Conservation (phyloP, 78 protist species). For the Dictyostelium purpureum region DNA sequence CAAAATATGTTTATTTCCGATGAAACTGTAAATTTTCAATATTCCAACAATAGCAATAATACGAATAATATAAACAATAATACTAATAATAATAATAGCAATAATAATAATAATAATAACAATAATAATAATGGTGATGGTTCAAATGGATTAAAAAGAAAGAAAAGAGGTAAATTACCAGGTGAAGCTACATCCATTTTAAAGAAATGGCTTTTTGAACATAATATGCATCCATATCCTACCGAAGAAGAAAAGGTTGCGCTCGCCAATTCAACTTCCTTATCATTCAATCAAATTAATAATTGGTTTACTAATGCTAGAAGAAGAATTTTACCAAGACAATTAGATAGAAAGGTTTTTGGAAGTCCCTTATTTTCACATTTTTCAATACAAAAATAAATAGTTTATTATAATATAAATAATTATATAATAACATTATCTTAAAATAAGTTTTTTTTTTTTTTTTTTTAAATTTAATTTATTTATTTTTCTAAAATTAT, state of each 20-base stretch:
- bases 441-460: too few relatives aligned
- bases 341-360: constrained; percentile 8
- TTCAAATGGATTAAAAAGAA: not conserved
- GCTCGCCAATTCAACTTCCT: constrained; percentile 61
- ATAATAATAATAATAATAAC: not conserved
- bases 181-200: constrained; percentile 68
- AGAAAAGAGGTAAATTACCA: constrained; percentile 76
- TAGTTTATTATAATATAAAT: too few relatives aligned
- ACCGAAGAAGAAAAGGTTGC: constrained; percentile 88
- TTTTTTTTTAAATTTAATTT: too few relatives aligned
- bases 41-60: not conserved
- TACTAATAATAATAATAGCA: not conserved
- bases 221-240: constrained; percentile 90
- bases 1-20: too few relatives aligned
- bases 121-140: not conserved
- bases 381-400: constrained; percentile 44
- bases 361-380: constrained; percentile 59
- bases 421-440: too few relatives aligned
- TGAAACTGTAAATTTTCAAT: too few relatives aligned
- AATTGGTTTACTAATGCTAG: constrained; percentile 94
- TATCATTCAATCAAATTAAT: constrained; percentile 85
- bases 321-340: constrained; percentile 76
- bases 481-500: too few relatives aligned
- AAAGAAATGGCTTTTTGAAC: constrained; percentile 86
- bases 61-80: not conserved